Conservation (phyloP, 1,139 yeast genomes). For the Spathaspora sp. region DNA sequence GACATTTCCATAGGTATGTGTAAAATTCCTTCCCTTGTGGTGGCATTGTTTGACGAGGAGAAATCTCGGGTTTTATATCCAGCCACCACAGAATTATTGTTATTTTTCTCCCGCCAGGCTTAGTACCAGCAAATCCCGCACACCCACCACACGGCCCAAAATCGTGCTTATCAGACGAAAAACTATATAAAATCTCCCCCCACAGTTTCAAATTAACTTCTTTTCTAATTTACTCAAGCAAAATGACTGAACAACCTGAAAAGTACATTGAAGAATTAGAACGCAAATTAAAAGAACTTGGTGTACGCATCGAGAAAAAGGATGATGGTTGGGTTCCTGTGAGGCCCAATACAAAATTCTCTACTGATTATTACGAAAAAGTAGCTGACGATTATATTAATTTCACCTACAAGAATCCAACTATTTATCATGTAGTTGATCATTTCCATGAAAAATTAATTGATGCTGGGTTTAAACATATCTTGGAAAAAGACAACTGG, state of each 20-base stretch:
- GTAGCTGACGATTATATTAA: conserved; percentile 37
- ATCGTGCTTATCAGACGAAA: not conserved
- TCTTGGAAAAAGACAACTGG: conserved; percentile 28
- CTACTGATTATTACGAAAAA: conserved; percentile 26
- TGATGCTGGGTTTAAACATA: conserved; percentile 29
- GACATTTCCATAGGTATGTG: not conserved
- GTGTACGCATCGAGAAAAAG: not conserved
- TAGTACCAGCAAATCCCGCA: not conserved
- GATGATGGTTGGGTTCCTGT: not conserved
- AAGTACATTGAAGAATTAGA: not conserved
- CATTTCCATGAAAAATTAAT: conserved; percentile 27
- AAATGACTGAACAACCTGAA: not conserved
- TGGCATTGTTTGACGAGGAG: not conserved
- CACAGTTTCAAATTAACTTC: too few relatives aligned
- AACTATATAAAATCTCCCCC: not conserved
- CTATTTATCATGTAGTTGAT: conserved; percentile 41
- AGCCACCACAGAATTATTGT: conserved; percentile 1
- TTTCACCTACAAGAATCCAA: conserved; percentile 41
- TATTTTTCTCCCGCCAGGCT: not conserved
- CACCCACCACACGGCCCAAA: not conserved
- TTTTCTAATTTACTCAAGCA: too few relatives aligned
- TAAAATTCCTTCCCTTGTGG: not conserved
- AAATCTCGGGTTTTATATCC: conserved; percentile 3
- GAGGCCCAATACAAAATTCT: not conserved
- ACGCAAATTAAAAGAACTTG: not conserved